Percentiles rank a stretch among this genome's conserved stretches.
These are phyloP conservation scores for Kandelia obovata DNA, from an alignment of 345 rosid genomes.

Conservation along the genomic window DNA sequence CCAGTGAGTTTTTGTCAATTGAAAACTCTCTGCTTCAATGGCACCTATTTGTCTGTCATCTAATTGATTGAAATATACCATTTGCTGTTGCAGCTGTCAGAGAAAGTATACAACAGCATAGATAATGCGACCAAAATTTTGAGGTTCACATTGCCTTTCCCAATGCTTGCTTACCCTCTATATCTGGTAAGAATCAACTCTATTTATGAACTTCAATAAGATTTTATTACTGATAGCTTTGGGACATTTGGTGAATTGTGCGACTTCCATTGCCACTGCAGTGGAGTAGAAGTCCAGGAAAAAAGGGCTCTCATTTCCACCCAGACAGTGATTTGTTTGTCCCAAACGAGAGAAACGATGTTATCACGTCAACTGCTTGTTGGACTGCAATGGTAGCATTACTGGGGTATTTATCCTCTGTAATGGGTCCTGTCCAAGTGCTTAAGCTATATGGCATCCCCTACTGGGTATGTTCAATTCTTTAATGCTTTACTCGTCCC, in stretches of 20 bases:
- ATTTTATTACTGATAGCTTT: neutral
- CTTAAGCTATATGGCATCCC: slow-evolving; percentile 31
- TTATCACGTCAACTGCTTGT: slow-evolving; percentile 53
- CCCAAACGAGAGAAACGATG: slow-evolving; percentile 62
- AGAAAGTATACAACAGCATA: slow-evolving; percentile 62
- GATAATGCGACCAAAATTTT: slow-evolving; percentile 41
- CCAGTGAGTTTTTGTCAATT: slow-evolving; percentile 42
- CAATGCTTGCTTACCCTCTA: slow-evolving; percentile 87
- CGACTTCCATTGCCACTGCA: slow-evolving; percentile 20
- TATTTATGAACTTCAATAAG: neutral
- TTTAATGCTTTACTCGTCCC: neutral
- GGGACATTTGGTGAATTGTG: neutral
- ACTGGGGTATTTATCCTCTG: slow-evolving; percentile 21
- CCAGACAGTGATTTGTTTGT: slow-evolving; percentile 74
- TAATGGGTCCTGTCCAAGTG: slow-evolving; percentile 24
- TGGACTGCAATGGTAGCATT: slow-evolving; percentile 38
- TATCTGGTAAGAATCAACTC: slow-evolving; percentile 58
- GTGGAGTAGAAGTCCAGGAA: slow-evolving; percentile 89
- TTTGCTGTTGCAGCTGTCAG: slow-evolving; percentile 51
- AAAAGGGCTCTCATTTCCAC: slow-evolving; percentile 80
- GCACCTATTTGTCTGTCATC: neutral
- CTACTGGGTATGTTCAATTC: slow-evolving; percentile 19
- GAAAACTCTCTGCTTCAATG: neutral
- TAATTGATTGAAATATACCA: neutral
- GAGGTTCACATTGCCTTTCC: slow-evolving; percentile 81